These are phyloP conservation scores for Xylaria sp. DNA, from an alignment of 2,329 filamentous ascomycete genomes.

Conservation along the genomic window DNA sequence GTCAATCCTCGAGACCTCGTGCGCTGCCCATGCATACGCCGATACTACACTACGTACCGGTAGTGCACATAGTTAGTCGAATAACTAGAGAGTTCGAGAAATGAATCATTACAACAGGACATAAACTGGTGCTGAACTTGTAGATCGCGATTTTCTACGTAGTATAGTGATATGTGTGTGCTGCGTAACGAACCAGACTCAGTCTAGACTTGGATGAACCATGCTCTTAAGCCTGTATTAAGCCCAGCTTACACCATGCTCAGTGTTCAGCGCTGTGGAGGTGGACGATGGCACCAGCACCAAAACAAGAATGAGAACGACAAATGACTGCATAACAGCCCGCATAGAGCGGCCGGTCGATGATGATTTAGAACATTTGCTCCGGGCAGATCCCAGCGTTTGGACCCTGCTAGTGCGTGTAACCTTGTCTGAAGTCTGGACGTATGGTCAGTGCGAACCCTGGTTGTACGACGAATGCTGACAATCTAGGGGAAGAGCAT, in stretches of 20 bases:
- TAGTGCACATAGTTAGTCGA: not conserved
- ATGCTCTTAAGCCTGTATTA: not conserved
- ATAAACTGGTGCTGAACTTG: slow-evolving; percentile 22
- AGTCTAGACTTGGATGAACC: slow-evolving; percentile 22
- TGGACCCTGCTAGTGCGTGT: slow-evolving; percentile 8
- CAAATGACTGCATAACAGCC: slow-evolving; percentile 28
- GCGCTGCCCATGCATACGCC: slow-evolving; percentile 4
- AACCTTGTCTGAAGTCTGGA: slow-evolving; percentile 18
- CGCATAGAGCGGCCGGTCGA: slow-evolving; percentile 23
- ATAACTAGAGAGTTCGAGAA: not conserved
- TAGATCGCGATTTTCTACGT: slow-evolving; percentile 33
- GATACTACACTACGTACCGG: not conserved
- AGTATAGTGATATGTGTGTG: not conserved
- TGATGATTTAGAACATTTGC: slow-evolving; percentile 19
- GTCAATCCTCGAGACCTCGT: slow-evolving; percentile 3
- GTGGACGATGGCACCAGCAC: slow-evolving; percentile 15
- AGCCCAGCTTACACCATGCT: not conserved
- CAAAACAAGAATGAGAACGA: slow-evolving; percentile 6
- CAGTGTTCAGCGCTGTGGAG: slow-evolving; percentile 17
- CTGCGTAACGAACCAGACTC: slow-evolving; percentile 17
- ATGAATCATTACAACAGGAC: slow-evolving; percentile 11
- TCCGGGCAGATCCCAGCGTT: not conserved
- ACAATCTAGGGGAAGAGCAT: slow-evolving; percentile 14
- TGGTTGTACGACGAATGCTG: slow-evolving; percentile 9
- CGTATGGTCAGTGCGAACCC: slow-evolving; percentile 26